A percentile compares a stretch with the other conserved stretches of the same genome.
Conservation (phyloP, 2,329 filamentous ascomycete species). For the Zymoseptoria ardabiliae region DNA sequence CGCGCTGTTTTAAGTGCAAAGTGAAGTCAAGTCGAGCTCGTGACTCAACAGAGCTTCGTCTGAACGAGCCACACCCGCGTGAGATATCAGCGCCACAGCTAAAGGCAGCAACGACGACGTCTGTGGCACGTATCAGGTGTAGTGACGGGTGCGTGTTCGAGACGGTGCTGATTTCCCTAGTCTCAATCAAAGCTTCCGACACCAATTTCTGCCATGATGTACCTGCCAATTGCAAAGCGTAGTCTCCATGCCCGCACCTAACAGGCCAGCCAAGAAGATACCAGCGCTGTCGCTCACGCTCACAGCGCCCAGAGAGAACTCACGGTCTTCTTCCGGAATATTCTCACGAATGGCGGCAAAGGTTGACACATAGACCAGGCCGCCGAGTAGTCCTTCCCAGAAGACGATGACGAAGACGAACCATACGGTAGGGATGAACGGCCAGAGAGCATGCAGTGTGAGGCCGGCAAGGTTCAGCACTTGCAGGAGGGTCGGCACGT, state of each 20-base stretch:
- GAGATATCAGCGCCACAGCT: not conserved
- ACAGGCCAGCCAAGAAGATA: conserved; percentile 78
- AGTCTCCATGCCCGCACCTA: conserved; percentile 77
- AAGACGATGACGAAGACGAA: conserved; percentile 79
- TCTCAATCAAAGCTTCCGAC: conserved; percentile 27
- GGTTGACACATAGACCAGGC: conserved; percentile 89
- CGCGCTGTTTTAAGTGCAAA: not conserved
- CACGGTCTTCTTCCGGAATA: conserved; percentile 67
- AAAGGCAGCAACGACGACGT: not conserved
- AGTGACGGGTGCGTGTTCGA: no score
- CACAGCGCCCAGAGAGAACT: conserved; percentile 85
- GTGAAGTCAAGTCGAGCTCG: not conserved
- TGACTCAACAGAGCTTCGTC: not conserved
- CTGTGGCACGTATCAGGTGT: not conserved
- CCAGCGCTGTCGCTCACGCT: conserved; percentile 88
- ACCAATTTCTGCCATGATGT: conserved; percentile 60
- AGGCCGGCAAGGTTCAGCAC: conserved; percentile 68
- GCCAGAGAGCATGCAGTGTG: conserved; percentile 61
- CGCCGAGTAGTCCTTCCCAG: conserved; percentile 89
- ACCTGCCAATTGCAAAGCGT: conserved; percentile 81
- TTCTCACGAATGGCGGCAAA: conserved; percentile 90
- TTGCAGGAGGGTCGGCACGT: conserved; percentile 75
- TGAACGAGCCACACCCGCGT: not conserved
- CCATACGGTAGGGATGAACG: conserved; percentile 79
- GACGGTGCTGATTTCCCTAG: not conserved